These are phyloP conservation scores for Leucocoprinus birnbaumii DNA, from an alignment of 768 basidiomycete species.

Conservation along the genomic window DNA sequence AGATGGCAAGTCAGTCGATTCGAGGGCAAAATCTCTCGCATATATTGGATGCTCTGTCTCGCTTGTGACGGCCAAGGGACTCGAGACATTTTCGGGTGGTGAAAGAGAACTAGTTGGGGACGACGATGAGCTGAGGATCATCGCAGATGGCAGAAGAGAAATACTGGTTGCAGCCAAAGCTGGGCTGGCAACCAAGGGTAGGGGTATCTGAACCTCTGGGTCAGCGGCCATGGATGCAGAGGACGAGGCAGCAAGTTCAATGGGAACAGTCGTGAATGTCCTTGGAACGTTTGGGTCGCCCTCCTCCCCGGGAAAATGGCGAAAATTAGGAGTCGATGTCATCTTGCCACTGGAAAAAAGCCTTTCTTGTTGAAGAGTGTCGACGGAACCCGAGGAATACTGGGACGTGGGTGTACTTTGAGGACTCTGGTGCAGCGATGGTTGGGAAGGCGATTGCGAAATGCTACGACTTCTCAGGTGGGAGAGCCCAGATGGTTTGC, in stretches of 20 bases:
- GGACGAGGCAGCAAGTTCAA: conserved; percentile 7
- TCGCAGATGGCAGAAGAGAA: conserved; percentile 12
- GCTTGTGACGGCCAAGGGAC: conserved; percentile 3
- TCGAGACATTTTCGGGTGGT: not conserved
- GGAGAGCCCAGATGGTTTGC: not conserved
- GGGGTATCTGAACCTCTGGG: conserved; percentile 16
- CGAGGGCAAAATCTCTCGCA: not conserved
- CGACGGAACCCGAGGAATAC: conserved; percentile 6
- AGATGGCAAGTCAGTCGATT: no score
- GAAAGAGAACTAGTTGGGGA: not conserved
- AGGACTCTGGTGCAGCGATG: not conserved
- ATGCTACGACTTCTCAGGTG: not conserved
- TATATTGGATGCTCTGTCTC: conserved; percentile 3
- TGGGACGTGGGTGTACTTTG: not conserved
- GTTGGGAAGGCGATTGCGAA: not conserved
- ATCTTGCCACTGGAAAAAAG: conserved; percentile 11
- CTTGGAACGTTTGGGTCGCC: conserved; percentile 19
- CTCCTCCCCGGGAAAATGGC: conserved; percentile 28
- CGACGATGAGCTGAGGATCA: conserved; percentile 9
- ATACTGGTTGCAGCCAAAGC: conserved; percentile 12
- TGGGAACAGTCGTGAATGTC: conserved; percentile 19
- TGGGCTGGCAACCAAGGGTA: conserved; percentile 14
- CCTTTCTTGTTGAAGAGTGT: conserved; percentile 6
- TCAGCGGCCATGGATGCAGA: conserved; percentile 6
- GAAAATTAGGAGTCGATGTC: conserved; percentile 22